Conservation (phyloP, 176 grass and related monocot genomes). For the Neostapfia colusana region DNA sequence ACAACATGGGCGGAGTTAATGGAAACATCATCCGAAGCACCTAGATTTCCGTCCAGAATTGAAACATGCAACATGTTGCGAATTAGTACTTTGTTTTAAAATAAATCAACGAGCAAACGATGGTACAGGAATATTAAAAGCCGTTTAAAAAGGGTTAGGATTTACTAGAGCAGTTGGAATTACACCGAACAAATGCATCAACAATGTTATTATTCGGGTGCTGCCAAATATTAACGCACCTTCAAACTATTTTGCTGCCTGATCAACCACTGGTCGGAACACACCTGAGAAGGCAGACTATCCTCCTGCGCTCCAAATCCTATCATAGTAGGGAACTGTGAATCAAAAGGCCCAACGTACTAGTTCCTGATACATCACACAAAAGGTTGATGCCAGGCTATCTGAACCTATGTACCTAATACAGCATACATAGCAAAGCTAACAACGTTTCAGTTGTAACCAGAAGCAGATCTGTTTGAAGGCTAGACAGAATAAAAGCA, state of each 20-base stretch:
- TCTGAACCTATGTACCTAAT: conserved; percentile 22
- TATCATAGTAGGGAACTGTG: not conserved
- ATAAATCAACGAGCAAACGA: not conserved
- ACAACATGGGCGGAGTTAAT: too few species aligned
- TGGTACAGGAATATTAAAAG: not conserved
- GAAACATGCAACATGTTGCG: not conserved
- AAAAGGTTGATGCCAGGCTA: conserved; percentile 7
- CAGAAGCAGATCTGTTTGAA: not conserved
- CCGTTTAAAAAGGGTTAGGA: not conserved
- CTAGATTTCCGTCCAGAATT: not conserved
- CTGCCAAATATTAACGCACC: not conserved
- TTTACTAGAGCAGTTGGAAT: not conserved
- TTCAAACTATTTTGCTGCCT: not conserved
- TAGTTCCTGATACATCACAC: not conserved
- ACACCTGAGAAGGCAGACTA: not conserved
- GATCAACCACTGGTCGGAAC: not conserved
- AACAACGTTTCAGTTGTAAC: conserved; percentile 9
- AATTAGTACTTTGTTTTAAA: not conserved
- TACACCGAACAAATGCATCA: not conserved
- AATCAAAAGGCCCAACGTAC: not conserved
- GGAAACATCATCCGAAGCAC: not conserved
- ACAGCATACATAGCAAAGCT: not conserved
- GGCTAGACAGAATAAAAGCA: conserved; percentile 10
- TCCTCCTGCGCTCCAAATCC: not conserved
- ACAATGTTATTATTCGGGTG: not conserved